These are phyloP conservation scores for Globisporangium radiosum DNA, from an alignment of 352 stramenopile genomes.

Conservation along the genomic window DNA sequence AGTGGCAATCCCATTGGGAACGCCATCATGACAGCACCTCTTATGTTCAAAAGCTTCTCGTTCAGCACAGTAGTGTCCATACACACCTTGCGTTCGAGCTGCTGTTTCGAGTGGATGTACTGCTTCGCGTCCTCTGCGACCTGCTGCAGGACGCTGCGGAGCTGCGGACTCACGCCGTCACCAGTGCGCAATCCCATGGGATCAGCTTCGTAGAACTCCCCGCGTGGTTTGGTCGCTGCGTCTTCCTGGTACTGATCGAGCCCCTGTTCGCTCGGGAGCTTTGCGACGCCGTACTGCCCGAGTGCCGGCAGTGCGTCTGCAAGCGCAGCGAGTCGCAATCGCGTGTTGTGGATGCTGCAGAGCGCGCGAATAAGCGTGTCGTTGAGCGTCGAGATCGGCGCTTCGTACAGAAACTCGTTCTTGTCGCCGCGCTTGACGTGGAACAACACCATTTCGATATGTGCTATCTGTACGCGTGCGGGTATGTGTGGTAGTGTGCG, in stretches of 20 bases:
- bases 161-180: constrained; percentile 80
- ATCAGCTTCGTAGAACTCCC: constrained; percentile 81
- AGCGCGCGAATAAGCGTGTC: constrained; percentile 83
- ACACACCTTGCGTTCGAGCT: constrained; percentile 58
- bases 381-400: constrained; percentile 62
- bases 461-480: no score
- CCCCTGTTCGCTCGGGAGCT: constrained; percentile 75
- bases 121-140: constrained; percentile 74
- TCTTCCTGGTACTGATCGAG: constrained; percentile 83
- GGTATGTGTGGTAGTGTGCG: neutral
- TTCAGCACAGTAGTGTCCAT: constrained; percentile 58
- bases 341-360: constrained; percentile 77
- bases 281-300: constrained; percentile 79
- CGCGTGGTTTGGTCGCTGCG: constrained; percentile 40
- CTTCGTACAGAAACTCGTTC: constrained; percentile 90
- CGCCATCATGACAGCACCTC: constrained; percentile 89
- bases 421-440: constrained; percentile 84
- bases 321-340: constrained; percentile 65
- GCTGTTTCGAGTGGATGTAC: constrained; percentile 59
- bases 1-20: constrained; percentile 93
- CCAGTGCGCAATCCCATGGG: constrained; percentile 82
- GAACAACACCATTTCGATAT: constrained; percentile 73
- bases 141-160: constrained; percentile 66
- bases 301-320: constrained; percentile 74
- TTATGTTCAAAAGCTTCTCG: constrained; percentile 92